phyloP scores from a whole-genome alignment of 1,284 basidiomycete species.

The Phlebopus sp. region DNA sequence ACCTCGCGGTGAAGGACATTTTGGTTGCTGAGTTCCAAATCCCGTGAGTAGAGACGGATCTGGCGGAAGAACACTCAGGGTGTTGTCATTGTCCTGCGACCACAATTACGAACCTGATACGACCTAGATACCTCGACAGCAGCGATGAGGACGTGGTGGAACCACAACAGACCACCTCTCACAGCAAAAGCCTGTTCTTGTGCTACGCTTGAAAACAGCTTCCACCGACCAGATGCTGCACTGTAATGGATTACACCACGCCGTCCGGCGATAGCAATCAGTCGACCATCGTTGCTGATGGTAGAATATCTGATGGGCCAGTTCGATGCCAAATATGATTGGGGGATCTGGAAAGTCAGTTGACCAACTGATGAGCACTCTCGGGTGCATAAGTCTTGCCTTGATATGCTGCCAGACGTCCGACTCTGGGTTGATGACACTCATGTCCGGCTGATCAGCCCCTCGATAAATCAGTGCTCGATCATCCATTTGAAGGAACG shows the following conservation, averaged over 20 bases:
- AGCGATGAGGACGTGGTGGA: constrained; percentile 92
- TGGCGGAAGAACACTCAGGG: constrained; percentile 30
- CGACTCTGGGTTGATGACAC: constrained; percentile 97
- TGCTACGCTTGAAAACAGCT: constrained; percentile 78
- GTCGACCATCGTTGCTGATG: constrained; percentile 85
- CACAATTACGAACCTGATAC: constrained; percentile 59
- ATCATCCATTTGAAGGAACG: constrained; percentile 95
- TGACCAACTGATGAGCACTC: not conserved
- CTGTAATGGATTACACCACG: constrained; percentile 94
- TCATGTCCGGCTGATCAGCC: constrained; percentile 96
- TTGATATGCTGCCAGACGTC: constrained; percentile 98
- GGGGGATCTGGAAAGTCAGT: constrained; percentile 66
- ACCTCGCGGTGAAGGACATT: constrained; percentile 83
- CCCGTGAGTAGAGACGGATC: constrained; percentile 95
- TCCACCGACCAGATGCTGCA: constrained; percentile 93
- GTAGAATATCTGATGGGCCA: constrained; percentile 96
- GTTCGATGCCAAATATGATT: constrained; percentile 83
- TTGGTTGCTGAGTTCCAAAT: constrained; percentile 84
- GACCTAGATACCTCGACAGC: constrained; percentile 82
- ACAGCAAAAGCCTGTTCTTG: constrained; percentile 91
- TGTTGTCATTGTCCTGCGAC: constrained; percentile 4
- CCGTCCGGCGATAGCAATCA: constrained; percentile 92
- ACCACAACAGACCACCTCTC: constrained; percentile 93
- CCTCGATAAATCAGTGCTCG: constrained; percentile 94
- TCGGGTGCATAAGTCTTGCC: constrained; percentile 35